These are phyloP conservation scores for Metarhizium sp. DNA, from an alignment of 2,329 filamentous ascomycete genomes.

Conservation along the genomic window DNA sequence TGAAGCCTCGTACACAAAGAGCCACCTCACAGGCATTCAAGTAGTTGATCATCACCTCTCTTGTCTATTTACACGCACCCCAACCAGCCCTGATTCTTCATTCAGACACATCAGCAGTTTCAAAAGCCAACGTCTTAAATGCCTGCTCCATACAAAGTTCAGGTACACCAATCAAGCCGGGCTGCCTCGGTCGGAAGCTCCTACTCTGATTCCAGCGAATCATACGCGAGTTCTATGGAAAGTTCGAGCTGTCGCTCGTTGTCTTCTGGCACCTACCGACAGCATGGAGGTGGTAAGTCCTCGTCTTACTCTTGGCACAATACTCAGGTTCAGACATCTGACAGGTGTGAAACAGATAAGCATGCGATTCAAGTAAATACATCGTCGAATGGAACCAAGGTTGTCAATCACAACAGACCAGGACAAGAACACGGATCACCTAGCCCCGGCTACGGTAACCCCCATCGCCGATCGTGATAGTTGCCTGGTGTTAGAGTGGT, in stretches of 20 bases:
- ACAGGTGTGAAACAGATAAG: slow-evolving; percentile 16
- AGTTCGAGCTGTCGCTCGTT: slow-evolving; percentile 17
- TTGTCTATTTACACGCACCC: background rate
- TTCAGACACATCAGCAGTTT: background rate
- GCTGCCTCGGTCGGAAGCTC: slow-evolving; percentile 20
- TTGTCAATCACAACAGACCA: slow-evolving; percentile 23
- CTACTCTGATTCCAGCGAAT: slow-evolving; percentile 11
- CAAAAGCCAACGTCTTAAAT: slow-evolving; percentile 9
- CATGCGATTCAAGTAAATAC: slow-evolving; percentile 15
- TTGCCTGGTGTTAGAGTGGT: background rate
- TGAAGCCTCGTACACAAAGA: too few relatives aligned
- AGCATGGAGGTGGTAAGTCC: slow-evolving; percentile 22
- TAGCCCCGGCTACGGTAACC: slow-evolving; percentile 17
- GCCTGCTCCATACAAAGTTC: slow-evolving; percentile 17
- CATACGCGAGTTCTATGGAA: slow-evolving; percentile 10
- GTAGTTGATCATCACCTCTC: too few relatives aligned
- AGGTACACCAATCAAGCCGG: slow-evolving; percentile 23
- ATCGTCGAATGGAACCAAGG: slow-evolving; percentile 13
- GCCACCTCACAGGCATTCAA: too few relatives aligned
- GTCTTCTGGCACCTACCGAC: slow-evolving; percentile 19
- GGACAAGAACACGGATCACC: slow-evolving; percentile 21
- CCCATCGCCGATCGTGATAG: background rate
- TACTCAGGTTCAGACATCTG: background rate
- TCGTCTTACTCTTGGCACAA: slow-evolving; percentile 3
- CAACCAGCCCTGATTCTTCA: background rate